Conservation (phyloP, 345 rosid species). For the Pugionium dolabratum region DNA sequence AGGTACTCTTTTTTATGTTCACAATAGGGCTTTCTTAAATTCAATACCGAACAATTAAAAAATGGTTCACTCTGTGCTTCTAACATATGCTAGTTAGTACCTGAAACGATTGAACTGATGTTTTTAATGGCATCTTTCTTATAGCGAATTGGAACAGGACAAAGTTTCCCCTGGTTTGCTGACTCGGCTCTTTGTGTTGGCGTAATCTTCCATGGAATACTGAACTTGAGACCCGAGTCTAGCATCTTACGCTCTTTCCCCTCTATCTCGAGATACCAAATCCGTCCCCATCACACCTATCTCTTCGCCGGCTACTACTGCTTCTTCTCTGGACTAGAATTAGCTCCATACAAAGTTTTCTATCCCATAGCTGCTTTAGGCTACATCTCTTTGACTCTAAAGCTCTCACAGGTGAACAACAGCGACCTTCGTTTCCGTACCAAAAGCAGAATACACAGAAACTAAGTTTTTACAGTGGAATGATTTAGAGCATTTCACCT, state of each 20-base stretch:
- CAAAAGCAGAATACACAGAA: conserved; percentile 79
- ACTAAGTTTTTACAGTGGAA: conserved; percentile 39
- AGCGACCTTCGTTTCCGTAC: conserved; percentile 56
- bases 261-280: conserved; percentile 43
- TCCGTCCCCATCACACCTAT: conserved; percentile 56
- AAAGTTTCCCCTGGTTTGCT: conserved; percentile 75
- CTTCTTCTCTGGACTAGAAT: conserved; percentile 67
- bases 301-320: conserved; percentile 68
- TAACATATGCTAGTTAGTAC: conserved; percentile 11
- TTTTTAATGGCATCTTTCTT: conserved; percentile 21
- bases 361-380: conserved; percentile 78
- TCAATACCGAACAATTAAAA: not conserved
- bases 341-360: conserved; percentile 78
- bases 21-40: not conserved
- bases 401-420: conserved; percentile 54
- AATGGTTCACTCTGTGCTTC: not conserved
- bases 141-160: conserved; percentile 84
- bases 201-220: conserved; percentile 66
- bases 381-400: conserved; percentile 50
- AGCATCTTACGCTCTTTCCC: conserved; percentile 56
- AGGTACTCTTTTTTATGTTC: conserved; percentile 52
- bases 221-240: conserved; percentile 60
- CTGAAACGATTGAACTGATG: conserved; percentile 1
- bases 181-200: conserved; percentile 76
- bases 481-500: conserved; percentile 2